phyloP scores from a whole-genome alignment of 495 filamentous ascomycete species.

The Aspergillus incahuasiensis region DNA sequence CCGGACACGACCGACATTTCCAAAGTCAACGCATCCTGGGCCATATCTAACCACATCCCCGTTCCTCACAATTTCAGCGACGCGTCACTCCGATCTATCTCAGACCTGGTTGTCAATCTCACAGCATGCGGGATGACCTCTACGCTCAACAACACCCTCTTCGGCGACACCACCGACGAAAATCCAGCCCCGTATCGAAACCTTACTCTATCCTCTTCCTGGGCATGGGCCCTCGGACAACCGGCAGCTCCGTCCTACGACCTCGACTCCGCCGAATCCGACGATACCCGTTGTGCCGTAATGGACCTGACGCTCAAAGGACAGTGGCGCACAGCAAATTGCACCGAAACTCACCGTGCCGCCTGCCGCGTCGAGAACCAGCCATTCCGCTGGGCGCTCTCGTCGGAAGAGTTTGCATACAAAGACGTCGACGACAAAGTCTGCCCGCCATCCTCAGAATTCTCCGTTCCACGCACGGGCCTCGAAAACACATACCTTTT shows the following conservation, averaged over 20 bases:
- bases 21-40: conserved; percentile 56
- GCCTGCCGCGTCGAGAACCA: conserved; percentile 49
- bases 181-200: conserved; percentile 45
- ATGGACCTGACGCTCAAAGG: conserved; percentile 42
- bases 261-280: conserved; percentile 19
- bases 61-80: conserved; percentile 27
- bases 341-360: conserved; percentile 40
- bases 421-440: conserved; percentile 25
- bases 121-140: conserved; percentile 57
- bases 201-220: conserved; percentile 46
- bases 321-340: conserved; percentile 54
- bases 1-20: conserved; percentile 32
- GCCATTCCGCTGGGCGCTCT: conserved; percentile 55
- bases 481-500: conserved; percentile 59
- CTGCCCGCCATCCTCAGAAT: conserved; percentile 37
- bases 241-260: conserved; percentile 33
- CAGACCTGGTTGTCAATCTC: conserved; percentile 34
- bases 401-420: conserved; percentile 33
- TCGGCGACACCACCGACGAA: conserved; percentile 46
- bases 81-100: conserved; percentile 28
- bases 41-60: conserved; percentile 30
- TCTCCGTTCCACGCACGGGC: conserved; percentile 53
- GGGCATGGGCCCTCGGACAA: conserved; percentile 56
- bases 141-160: conserved; percentile 50
- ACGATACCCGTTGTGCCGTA: conserved; percentile 48